A percentile compares a stretch with the other conserved stretches of the same genome.
These are phyloP conservation scores for Lactifluus volemus DNA, from an alignment of 768 basidiomycete species.

Conservation along the genomic window DNA sequence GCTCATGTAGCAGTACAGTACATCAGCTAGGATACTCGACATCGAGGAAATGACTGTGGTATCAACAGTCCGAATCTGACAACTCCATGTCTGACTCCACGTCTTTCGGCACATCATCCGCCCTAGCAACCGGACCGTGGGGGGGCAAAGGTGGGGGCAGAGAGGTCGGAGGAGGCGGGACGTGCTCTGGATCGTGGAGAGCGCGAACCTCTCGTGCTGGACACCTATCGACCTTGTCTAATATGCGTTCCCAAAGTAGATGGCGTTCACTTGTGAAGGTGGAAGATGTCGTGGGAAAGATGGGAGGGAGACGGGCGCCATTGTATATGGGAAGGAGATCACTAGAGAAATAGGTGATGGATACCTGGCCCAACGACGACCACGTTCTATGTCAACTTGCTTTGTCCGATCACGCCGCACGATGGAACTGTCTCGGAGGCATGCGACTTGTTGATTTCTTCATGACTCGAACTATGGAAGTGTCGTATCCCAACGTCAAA, in stretches of 20 bases:
- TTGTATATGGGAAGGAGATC: constrained; percentile 45
- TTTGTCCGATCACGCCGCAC: background rate
- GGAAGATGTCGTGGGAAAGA: background rate
- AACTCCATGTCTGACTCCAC: constrained; percentile 29
- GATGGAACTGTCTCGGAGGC: background rate
- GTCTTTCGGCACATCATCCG: background rate
- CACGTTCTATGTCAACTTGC: background rate
- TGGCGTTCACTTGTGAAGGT: constrained; percentile 6
- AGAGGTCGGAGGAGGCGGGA: constrained; percentile 7
- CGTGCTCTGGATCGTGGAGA: background rate
- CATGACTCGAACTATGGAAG: background rate
- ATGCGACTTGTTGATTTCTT: background rate
- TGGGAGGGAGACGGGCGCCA: constrained; percentile 22
- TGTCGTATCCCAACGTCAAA: background rate
- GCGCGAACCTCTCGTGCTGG: background rate
- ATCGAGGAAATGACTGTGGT: too few species aligned
- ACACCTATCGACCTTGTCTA: background rate
- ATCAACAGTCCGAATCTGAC: constrained; percentile 25
- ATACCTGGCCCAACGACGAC: constrained; percentile 54
- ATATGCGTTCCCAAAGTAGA: constrained; percentile 4
- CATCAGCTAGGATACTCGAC: background rate
- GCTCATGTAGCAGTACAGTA: background rate
- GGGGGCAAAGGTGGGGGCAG: constrained; percentile 4
- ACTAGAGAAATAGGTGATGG: constrained; percentile 51
- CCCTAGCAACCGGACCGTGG: background rate